A percentile compares a stretch with the other conserved stretches of the same genome.
phyloP scores from a whole-genome alignment of 257 asterid genomes.

The Salvia splendens region DNA sequence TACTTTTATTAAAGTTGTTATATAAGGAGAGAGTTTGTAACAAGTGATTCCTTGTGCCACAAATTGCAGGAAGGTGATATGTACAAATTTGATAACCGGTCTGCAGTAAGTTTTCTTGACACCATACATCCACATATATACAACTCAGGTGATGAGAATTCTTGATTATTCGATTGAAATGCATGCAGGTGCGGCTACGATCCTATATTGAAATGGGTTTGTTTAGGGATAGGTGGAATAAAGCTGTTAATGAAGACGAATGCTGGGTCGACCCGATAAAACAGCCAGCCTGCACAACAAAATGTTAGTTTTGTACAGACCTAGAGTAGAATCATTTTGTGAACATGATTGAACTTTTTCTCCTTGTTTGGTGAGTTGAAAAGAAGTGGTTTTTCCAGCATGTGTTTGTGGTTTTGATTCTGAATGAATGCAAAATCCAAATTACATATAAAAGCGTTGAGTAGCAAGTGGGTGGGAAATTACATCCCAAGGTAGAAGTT shows the following conservation, averaged over 20 bases:
- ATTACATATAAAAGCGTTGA: no score
- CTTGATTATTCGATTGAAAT: background rate
- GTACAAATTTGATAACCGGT: slow-evolving; percentile 46
- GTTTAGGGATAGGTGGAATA: slow-evolving; percentile 65
- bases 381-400: no score
- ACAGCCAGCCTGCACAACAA: slow-evolving; percentile 3
- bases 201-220: slow-evolving; percentile 68
- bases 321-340: no score
- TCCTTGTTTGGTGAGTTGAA: no score
- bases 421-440: no score
- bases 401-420: no score
- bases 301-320: background rate
- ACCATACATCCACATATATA: background rate
- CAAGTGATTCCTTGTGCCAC: background rate
- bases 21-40: background rate
- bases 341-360: no score
- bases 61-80: slow-evolving; percentile 47
- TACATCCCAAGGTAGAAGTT: no score
- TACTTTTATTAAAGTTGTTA: slow-evolving; percentile 1
- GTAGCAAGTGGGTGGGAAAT: no score
- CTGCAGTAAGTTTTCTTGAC: slow-evolving; percentile 50
- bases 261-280: slow-evolving; percentile 79
- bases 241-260: slow-evolving; percentile 61
- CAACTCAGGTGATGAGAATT: no score
- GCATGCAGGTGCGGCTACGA: slow-evolving; percentile 62